Evolutionary conservation across 2,329 filamentous ascomycete species (phyloP).

Genomic region (Stachybotrys chlorohalonatus): DNA sequence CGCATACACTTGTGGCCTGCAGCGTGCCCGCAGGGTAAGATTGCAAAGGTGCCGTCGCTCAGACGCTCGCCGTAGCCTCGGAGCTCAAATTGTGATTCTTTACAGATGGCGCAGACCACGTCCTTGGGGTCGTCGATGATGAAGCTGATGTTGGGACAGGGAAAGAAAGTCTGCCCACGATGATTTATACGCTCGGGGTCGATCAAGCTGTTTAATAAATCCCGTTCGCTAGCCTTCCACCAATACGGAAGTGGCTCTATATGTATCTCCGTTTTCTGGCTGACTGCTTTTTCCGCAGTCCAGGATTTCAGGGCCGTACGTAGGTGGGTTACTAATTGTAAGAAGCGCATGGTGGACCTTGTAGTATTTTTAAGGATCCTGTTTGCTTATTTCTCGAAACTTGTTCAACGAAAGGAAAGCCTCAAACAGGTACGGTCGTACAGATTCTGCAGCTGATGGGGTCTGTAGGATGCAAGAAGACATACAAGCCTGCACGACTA

Average conservation of each 20-base stretch:
- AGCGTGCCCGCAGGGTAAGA: slow-evolving; percentile 27
- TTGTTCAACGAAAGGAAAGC: too few relatives aligned
- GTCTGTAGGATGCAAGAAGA: too few relatives aligned
- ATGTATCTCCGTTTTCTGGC: neutral
- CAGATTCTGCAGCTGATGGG: too few relatives aligned
- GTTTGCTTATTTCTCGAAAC: too few relatives aligned
- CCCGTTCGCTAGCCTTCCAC: neutral
- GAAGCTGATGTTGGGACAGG: slow-evolving; percentile 18
- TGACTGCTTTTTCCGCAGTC: neutral
- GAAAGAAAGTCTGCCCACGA: slow-evolving; percentile 10
- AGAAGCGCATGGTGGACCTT: neutral
- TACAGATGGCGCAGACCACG: slow-evolving; percentile 17
- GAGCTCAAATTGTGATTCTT: slow-evolving; percentile 9
- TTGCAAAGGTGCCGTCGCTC: slow-evolving; percentile 12
- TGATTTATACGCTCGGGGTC: neutral
- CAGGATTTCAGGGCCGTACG: neutral
- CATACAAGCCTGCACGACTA: too few relatives aligned
- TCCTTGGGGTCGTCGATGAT: slow-evolving; percentile 12
- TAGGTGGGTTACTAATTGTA: neutral
- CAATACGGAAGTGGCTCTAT: neutral
- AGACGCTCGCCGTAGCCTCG: slow-evolving; percentile 5
- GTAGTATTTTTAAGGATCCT: too few relatives aligned
- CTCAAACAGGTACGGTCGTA: too few relatives aligned
- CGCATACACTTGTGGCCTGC: slow-evolving; percentile 18
- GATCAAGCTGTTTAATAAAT: neutral